A percentile compares a stretch with the other conserved stretches of the same genome.
phyloP scores from a whole-genome alignment of 768 basidiomycete species.

The Lentinula lateritia region DNA sequence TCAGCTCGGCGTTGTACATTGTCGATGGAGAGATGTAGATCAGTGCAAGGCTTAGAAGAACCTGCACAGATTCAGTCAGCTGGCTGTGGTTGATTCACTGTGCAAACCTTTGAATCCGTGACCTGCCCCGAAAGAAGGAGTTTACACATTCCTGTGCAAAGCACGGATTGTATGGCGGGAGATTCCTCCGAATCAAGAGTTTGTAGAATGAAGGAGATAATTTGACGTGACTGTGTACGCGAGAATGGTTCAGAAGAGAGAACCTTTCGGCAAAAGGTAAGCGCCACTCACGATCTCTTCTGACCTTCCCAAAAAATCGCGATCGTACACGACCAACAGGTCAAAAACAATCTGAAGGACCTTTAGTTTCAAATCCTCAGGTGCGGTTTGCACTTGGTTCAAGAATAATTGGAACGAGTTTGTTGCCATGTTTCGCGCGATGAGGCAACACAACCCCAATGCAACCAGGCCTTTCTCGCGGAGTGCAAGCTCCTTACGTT shows the following conservation, averaged over 20 bases:
- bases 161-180: constrained; percentile 66
- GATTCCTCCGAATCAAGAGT: constrained; percentile 64
- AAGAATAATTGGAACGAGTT: constrained; percentile 80
- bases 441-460: constrained; percentile 81
- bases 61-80: constrained; percentile 7
- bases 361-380: constrained; percentile 70
- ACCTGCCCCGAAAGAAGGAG: constrained; percentile 83
- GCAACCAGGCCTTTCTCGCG: constrained; percentile 77
- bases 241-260: neutral
- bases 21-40: constrained; percentile 87
- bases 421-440: constrained; percentile 67
- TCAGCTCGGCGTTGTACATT: constrained; percentile 72
- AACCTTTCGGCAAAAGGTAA: neutral
- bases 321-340: constrained; percentile 84
- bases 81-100: neutral
- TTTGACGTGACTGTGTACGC: constrained; percentile 25
- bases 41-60: constrained; percentile 32
- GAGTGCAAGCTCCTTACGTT: constrained; percentile 77
- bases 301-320: constrained; percentile 58
- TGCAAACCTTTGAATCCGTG: constrained; percentile 63
- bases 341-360: constrained; percentile 88
- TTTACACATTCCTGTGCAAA: constrained; percentile 84
- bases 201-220: constrained; percentile 42
- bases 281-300: constrained; percentile 34
- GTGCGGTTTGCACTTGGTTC: constrained; percentile 70